Conservation (phyloP, 441 rosid genomes). For the Manihot esculenta region DNA sequence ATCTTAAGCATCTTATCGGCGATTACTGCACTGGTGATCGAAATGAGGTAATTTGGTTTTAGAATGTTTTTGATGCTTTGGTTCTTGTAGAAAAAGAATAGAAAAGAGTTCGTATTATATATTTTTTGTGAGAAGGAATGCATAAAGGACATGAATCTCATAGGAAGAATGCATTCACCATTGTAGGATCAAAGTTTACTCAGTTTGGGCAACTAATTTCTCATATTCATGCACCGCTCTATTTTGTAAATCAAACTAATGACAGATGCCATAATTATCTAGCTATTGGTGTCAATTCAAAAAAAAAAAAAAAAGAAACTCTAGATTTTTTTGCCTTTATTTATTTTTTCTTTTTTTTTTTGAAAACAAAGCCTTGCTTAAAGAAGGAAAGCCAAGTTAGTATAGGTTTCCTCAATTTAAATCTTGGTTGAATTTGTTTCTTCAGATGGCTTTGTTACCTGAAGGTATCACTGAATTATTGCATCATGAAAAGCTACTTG, state of each 20-base stretch:
- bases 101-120: neutral
- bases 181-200: neutral
- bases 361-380: too few species aligned
- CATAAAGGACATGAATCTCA: slow-evolving; percentile 10
- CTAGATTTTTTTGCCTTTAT: too few species aligned
- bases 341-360: too few species aligned
- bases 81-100: neutral
- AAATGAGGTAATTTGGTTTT: slow-evolving; percentile 66
- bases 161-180: neutral
- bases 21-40: slow-evolving; percentile 80
- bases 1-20: slow-evolving; percentile 74
- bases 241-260: neutral
- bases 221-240: neutral
- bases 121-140: neutral
- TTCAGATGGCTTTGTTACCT: slow-evolving; percentile 94
- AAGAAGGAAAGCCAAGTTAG: too few species aligned
- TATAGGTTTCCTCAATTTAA: too few species aligned
- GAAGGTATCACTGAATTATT: slow-evolving; percentile 91
- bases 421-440: slow-evolving; percentile 26
- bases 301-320: neutral
- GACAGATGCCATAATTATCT: neutral
- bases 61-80: neutral
- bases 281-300: neutral
- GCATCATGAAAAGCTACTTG: slow-evolving; percentile 77
- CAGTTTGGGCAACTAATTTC: neutral